These are phyloP conservation scores for Talaromyces wortmannii DNA, from an alignment of 495 filamentous ascomycete genomes.

Conservation along the genomic window DNA sequence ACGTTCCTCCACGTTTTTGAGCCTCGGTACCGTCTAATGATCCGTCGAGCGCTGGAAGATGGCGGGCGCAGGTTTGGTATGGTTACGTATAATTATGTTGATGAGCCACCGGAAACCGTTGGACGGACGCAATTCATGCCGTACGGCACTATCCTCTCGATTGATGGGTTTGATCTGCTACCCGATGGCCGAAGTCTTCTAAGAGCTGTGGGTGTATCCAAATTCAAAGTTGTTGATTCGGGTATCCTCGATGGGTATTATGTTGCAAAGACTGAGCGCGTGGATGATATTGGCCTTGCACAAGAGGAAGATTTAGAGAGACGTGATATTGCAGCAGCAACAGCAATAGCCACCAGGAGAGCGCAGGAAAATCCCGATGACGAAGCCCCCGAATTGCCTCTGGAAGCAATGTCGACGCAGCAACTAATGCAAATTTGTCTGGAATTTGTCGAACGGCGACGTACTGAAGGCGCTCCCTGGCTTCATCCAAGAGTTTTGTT, in stretches of 20 bases:
- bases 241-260: constrained; percentile 68
- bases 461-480: constrained; percentile 61
- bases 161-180: constrained; percentile 63
- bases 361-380: constrained; percentile 7
- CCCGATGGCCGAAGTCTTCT: constrained; percentile 76
- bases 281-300: constrained; percentile 73
- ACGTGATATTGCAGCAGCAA: constrained; percentile 39
- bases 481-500: constrained; percentile 59
- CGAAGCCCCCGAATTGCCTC: constrained; percentile 17
- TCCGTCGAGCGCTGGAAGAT: constrained; percentile 65
- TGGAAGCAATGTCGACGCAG: constrained; percentile 61
- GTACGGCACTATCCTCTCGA: constrained; percentile 71
- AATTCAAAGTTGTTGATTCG: constrained; percentile 64
- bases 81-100: constrained; percentile 56
- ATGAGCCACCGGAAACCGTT: constrained; percentile 48
- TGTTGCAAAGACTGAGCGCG: constrained; percentile 62
- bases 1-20: constrained; percentile 90
- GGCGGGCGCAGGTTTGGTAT: constrained; percentile 74
- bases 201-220: constrained; percentile 64
- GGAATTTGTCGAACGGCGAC: constrained; percentile 62
- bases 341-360: constrained; percentile 5
- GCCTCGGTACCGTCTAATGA: constrained; percentile 82
- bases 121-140: constrained; percentile 56
- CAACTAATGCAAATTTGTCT: constrained; percentile 57
- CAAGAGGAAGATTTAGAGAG: constrained; percentile 75